Conservation (phyloP, 2,329 filamentous ascomycete genomes). For the Ophiocordyceps camponoti-saundersi region DNA sequence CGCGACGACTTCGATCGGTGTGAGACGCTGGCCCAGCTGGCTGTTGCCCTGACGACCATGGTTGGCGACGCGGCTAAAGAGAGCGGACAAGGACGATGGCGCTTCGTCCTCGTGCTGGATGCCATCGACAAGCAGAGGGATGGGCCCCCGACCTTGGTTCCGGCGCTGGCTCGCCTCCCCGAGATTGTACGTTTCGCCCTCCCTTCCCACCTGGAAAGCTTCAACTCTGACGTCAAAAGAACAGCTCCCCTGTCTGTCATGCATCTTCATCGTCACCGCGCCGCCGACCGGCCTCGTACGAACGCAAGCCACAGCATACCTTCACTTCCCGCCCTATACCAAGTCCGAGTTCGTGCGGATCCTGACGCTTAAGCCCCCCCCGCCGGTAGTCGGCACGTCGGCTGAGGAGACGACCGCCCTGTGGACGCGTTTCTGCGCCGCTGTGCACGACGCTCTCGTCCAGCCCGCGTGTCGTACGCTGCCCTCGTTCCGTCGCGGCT, state of each 20-base stretch:
- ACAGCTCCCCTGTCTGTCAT: slow-evolving; percentile 66
- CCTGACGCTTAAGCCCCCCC: slow-evolving; percentile 36
- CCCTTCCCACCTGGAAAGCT: background rate
- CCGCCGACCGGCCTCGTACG: slow-evolving; percentile 55
- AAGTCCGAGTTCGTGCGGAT: slow-evolving; percentile 68
- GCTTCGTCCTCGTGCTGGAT: slow-evolving; percentile 76
- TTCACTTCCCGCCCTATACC: slow-evolving; percentile 73
- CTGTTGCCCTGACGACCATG: slow-evolving; percentile 52
- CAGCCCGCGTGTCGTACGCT: slow-evolving; percentile 69
- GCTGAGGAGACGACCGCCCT: slow-evolving; percentile 44
- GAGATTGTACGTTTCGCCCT: slow-evolving; percentile 45
- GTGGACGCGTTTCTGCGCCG: slow-evolving; percentile 65
- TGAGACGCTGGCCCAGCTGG: slow-evolving; percentile 64
- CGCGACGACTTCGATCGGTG: slow-evolving; percentile 36
- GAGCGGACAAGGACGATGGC: slow-evolving; percentile 16
- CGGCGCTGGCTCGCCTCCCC: slow-evolving; percentile 64
- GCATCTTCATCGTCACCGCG: slow-evolving; percentile 60
- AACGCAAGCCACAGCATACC: slow-evolving; percentile 51
- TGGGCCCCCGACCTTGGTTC: slow-evolving; percentile 58
- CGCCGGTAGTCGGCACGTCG: slow-evolving; percentile 30
- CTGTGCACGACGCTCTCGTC: slow-evolving; percentile 74
- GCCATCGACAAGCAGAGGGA: slow-evolving; percentile 75
- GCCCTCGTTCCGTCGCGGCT: slow-evolving; percentile 51
- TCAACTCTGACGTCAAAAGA: background rate
- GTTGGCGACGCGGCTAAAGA: slow-evolving; percentile 27